Evolutionary conservation across 2,329 filamentous ascomycete genomes (phyloP).

Genomic region (Thielaviopsis musarum): DNA sequence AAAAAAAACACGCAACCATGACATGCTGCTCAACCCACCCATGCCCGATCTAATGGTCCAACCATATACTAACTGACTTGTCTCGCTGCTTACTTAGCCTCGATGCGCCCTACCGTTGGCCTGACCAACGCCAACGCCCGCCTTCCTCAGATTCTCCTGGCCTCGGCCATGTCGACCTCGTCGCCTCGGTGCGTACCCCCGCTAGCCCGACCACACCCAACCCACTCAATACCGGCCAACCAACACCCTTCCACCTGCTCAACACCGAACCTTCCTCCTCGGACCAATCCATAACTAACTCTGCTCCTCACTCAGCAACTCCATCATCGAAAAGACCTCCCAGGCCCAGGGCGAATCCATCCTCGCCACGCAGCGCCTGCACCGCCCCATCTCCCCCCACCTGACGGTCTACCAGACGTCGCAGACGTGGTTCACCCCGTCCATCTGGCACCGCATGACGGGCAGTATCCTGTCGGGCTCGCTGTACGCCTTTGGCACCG

Average conservation of each 20-base stretch:
- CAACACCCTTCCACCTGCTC: too few species aligned
- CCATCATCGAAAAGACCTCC: constrained; percentile 41
- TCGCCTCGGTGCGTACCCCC: constrained; percentile 29
- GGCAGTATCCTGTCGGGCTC: constrained; percentile 53
- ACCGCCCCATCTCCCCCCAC: constrained; percentile 72
- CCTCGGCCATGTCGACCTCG: constrained; percentile 26
- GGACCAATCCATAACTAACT: background rate
- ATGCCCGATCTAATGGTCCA: too few species aligned
- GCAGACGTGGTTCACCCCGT: constrained; percentile 68
- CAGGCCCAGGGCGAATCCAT: constrained; percentile 39
- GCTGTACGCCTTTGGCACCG: constrained; percentile 64
- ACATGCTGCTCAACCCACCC: too few species aligned
- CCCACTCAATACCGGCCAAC: background rate
- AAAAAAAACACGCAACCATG: too few species aligned
- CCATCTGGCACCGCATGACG: constrained; percentile 67
- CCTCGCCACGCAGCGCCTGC: constrained; percentile 64
- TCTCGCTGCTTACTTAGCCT: background rate
- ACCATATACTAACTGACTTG: background rate
- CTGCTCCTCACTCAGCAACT: constrained; percentile 25
- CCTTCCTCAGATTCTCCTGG: constrained; percentile 27
- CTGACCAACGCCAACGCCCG: constrained; percentile 20
- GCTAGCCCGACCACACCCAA: background rate
- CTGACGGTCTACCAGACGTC: constrained; percentile 71
- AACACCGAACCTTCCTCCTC: background rate
- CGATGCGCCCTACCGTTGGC: constrained; percentile 10